These are phyloP conservation scores for Botrytis fabae DNA, from an alignment of 2,329 filamentous ascomycete genomes.

Conservation along the genomic window DNA sequence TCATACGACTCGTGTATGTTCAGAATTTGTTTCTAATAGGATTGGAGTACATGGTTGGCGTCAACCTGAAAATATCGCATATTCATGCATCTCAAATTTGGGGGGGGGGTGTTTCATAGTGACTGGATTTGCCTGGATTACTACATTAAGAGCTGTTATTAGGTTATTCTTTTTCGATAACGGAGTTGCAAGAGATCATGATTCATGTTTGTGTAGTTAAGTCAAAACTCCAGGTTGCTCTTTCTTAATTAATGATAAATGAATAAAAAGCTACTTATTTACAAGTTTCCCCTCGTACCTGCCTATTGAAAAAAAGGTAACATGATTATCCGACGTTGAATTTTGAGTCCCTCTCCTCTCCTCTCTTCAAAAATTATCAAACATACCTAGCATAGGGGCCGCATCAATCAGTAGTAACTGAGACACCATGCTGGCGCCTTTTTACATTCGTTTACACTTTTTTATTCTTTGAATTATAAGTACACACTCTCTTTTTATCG, in stretches of 20 bases:
- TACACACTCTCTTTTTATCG: not conserved
- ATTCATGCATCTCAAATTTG: slow-evolving; percentile 23
- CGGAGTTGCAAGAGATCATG: slow-evolving; percentile 3
- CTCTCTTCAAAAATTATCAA: not conserved
- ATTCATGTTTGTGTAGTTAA: slow-evolving; percentile 22
- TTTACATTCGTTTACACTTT: slow-evolving; percentile 18
- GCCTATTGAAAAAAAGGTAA: not conserved
- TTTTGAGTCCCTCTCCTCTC: not conserved
- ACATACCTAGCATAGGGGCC: slow-evolving; percentile 16
- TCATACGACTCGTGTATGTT: slow-evolving; percentile 15
- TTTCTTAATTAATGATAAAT: slow-evolving; percentile 23
- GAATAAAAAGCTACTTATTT: slow-evolving; percentile 18
- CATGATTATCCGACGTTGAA: not conserved
- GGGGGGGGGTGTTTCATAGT: slow-evolving; percentile 18
- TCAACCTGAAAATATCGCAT: slow-evolving; percentile 14
- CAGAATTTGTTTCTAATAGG: slow-evolving; percentile 20
- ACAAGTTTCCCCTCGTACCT: not conserved
- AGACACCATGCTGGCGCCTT: slow-evolving; percentile 19
- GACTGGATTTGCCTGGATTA: not conserved
- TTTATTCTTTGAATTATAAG: not conserved
- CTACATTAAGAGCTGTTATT: slow-evolving; percentile 13
- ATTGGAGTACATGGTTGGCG: slow-evolving; percentile 23
- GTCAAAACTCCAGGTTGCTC: slow-evolving; percentile 7
- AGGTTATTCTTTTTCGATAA: slow-evolving; percentile 6
- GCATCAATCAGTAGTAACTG: slow-evolving; percentile 20